These are phyloP conservation scores for Solanum sejunctum DNA, from an alignment of 257 asterid species.

Conservation along the genomic window DNA sequence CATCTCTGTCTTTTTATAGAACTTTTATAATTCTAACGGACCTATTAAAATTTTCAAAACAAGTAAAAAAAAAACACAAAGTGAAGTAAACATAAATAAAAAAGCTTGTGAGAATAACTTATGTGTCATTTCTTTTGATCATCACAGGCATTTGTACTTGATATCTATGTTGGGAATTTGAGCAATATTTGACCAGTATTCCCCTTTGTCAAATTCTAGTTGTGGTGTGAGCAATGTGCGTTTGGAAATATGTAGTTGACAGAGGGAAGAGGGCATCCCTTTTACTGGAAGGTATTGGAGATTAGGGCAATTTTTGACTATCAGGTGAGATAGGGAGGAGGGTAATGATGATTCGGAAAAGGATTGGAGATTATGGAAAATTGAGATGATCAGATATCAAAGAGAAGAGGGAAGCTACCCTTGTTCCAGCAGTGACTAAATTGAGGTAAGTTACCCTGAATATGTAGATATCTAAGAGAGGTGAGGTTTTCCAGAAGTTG, in stretches of 20 bases:
- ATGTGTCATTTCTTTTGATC: too few relatives aligned
- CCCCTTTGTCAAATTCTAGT: not conserved
- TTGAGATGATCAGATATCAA: rapidly evolving
- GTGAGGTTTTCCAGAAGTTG: not conserved
- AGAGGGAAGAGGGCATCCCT: not conserved
- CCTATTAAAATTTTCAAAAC: too few relatives aligned
- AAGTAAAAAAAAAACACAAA: too few relatives aligned
- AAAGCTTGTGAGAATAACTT: too few relatives aligned
- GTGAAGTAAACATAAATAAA: too few relatives aligned
- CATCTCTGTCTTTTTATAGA: too few relatives aligned
- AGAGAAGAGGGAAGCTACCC: too few relatives aligned
- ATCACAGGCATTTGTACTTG: too few relatives aligned
- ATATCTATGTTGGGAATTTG: not conserved
- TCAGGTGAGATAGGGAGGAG: not conserved
- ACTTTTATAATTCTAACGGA: too few relatives aligned
- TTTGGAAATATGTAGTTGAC: rapidly evolving
- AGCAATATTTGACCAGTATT: not conserved
- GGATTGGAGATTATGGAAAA: not conserved
- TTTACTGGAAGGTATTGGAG: not conserved
- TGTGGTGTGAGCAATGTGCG: not conserved
- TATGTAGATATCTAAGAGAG: not conserved
- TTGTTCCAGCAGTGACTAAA: too few relatives aligned
- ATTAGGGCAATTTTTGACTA: rapidly evolving
- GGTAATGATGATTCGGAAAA: not conserved
- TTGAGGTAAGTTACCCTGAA: too few relatives aligned